Percentiles rank a stretch among this genome's conserved stretches.
These are phyloP conservation scores for Amylostereum chailletii DNA, from an alignment of 1,284 basidiomycete genomes.

Conservation along the genomic window DNA sequence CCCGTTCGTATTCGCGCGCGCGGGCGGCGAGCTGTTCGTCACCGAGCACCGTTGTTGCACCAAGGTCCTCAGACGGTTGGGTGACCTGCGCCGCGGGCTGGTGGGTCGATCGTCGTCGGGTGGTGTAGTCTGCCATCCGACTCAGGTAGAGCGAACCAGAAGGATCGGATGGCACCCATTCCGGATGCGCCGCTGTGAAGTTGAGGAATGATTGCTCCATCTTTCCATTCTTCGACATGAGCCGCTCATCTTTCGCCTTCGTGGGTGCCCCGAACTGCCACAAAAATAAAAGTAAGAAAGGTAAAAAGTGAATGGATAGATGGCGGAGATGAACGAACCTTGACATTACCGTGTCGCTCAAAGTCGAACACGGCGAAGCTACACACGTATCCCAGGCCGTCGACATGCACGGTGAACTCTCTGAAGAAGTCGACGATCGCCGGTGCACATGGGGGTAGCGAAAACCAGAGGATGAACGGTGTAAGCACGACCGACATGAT, in stretches of 20 bases:
- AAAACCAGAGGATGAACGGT: constrained; percentile 90
- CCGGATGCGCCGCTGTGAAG: constrained; percentile 93
- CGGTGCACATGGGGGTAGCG: constrained; percentile 81
- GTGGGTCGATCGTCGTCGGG: constrained; percentile 11
- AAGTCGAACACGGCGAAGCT: constrained; percentile 99
- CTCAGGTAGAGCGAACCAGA: constrained; percentile 80
- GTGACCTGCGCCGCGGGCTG: constrained; percentile 3
- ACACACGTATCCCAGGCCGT: constrained; percentile 94
- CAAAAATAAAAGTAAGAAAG: neutral
- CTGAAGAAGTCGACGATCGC: constrained; percentile 93
- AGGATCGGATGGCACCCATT: constrained; percentile 88
- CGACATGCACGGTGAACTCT: constrained; percentile 94
- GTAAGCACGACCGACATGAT: constrained; percentile 87
- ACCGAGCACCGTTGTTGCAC: neutral
- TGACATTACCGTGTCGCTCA: constrained; percentile 82
- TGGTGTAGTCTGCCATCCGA: constrained; percentile 65
- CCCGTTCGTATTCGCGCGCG: constrained; percentile 65
- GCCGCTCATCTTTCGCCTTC: constrained; percentile 56
- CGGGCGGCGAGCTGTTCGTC: constrained; percentile 35
- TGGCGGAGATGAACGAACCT: constrained; percentile 33
- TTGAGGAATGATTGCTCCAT: constrained; percentile 98
- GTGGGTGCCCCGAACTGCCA: constrained; percentile 71
- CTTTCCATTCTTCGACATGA: constrained; percentile 85
- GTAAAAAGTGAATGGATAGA: neutral
- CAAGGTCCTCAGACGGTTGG: neutral